phyloP scores from a whole-genome alignment of 768 basidiomycete species.

The Leccinum aurantiacum region DNA sequence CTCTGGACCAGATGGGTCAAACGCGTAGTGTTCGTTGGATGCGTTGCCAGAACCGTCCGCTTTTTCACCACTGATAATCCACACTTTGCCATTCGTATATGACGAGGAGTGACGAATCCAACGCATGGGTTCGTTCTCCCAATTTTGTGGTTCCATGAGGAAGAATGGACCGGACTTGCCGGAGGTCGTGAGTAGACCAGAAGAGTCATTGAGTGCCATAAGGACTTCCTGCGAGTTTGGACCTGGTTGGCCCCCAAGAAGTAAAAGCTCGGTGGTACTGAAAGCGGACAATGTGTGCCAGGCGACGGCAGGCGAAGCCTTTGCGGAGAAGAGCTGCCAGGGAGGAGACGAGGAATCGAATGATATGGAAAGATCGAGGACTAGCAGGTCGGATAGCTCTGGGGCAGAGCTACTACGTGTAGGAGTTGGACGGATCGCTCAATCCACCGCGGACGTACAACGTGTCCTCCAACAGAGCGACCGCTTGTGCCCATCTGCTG shows the following conservation, averaged over 20 bases:
- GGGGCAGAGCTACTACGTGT: constrained; percentile 75
- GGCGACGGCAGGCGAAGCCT: constrained; percentile 58
- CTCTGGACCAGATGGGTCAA: constrained; percentile 46
- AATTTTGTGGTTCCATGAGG: constrained; percentile 47
- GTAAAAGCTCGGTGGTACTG: constrained; percentile 50
- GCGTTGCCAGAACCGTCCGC: constrained; percentile 72
- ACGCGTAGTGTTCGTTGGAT: constrained; percentile 65
- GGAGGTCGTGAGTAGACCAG: constrained; percentile 50
- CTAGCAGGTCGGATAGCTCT: constrained; percentile 66
- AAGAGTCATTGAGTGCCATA: constrained; percentile 60
- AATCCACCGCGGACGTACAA: constrained; percentile 82
- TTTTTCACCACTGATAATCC: constrained; percentile 76
- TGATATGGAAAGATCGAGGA: constrained; percentile 57
- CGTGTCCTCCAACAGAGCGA: constrained; percentile 52
- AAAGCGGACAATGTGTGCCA: constrained; percentile 81
- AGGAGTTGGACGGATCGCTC: constrained; percentile 66
- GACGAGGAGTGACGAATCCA: constrained; percentile 75
- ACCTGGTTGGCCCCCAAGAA: constrained; percentile 78
- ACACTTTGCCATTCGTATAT: constrained; percentile 52
- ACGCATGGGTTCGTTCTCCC: constrained; percentile 68
- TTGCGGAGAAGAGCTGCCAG: constrained; percentile 58
- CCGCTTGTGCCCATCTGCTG: constrained; percentile 82
- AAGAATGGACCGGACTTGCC: constrained; percentile 43
- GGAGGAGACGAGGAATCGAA: constrained; percentile 67
- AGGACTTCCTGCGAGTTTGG: constrained; percentile 54